A percentile compares a stretch with the other conserved stretches of the same genome.
Conservation (phyloP, 768 basidiomycete genomes). For the Mrakia frigida region DNA sequence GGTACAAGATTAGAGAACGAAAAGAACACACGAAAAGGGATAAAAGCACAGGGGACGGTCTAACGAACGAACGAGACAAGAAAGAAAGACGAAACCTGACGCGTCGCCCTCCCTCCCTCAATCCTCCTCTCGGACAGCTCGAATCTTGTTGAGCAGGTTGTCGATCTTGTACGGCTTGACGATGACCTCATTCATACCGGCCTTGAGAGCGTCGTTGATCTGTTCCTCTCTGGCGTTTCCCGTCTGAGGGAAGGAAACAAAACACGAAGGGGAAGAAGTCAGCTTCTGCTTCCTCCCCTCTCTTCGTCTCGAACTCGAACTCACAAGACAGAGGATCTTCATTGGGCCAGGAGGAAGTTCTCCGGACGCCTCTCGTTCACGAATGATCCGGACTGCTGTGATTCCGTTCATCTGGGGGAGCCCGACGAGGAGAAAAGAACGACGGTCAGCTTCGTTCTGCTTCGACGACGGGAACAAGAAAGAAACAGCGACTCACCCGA, state of each 20-base stretch:
- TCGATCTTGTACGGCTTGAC: slow-evolving; percentile 41
- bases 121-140: not conserved
- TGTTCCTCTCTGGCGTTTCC: slow-evolving; percentile 40
- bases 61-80: not conserved
- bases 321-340: not conserved
- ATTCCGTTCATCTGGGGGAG: not conserved
- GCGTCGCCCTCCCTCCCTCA: not conserved
- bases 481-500: not conserved
- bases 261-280: slow-evolving; percentile 12
- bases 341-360: not conserved
- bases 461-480: no score
- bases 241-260: slow-evolving; percentile 23
- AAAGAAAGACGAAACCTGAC: not conserved
- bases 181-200: slow-evolving; percentile 41
- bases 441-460: no score
- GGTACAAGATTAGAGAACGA: no score
- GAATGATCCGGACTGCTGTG: not conserved
- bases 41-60: not conserved
- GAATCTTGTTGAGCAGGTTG: slow-evolving; percentile 36
- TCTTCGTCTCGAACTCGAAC: no score
- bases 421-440: slow-evolving; percentile 25
- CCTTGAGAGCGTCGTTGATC: slow-evolving; percentile 35
- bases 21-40: not conserved
- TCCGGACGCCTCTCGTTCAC: not conserved
- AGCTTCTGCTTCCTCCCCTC: no score